Evolutionary conservation across 2,329 filamentous ascomycete genomes (phyloP).

Genomic region (Cladophialophora immunda): DNA sequence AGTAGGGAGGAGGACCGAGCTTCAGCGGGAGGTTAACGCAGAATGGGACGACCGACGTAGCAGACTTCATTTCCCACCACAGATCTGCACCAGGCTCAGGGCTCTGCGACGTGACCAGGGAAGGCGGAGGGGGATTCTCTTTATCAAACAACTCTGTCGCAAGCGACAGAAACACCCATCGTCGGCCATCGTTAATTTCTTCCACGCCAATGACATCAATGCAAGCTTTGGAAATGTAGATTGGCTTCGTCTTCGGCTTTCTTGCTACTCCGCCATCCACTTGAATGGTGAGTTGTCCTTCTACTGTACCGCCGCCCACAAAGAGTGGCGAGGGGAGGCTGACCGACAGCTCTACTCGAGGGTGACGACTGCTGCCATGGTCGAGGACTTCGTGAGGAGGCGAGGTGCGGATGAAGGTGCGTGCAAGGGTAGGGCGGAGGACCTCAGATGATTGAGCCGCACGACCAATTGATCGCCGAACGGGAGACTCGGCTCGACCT

Average conservation of each 20-base stretch:
- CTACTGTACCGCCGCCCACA: constrained; percentile 64
- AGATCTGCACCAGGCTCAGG: constrained; percentile 39
- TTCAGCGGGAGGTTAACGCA: constrained; percentile 62
- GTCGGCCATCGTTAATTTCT: constrained; percentile 57
- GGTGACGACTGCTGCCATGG: constrained; percentile 58
- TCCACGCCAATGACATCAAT: constrained; percentile 63
- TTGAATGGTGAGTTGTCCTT: constrained; percentile 59
- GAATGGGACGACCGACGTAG: constrained; percentile 59
- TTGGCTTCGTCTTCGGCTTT: constrained; percentile 46
- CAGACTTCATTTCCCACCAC: constrained; percentile 61
- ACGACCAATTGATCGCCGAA: constrained; percentile 54
- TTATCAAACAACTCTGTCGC: constrained; percentile 61
- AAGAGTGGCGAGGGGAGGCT: constrained; percentile 61
- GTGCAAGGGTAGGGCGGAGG: constrained; percentile 54
- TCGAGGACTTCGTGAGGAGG: constrained; percentile 60
- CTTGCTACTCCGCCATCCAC: constrained; percentile 57
- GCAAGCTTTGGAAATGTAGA: constrained; percentile 60
- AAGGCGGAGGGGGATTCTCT: constrained; percentile 59
- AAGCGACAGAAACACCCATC: constrained; percentile 60
- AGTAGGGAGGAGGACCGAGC: constrained; percentile 63
- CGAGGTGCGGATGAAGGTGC: constrained; percentile 58
- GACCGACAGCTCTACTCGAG: constrained; percentile 59
- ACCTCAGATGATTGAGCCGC: constrained; percentile 55
- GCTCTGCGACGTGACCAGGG: constrained; percentile 58
- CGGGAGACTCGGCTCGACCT: constrained; percentile 58